Conservation (phyloP, 1,139 yeast species). For the Sugiyamaella neomexicana region DNA sequence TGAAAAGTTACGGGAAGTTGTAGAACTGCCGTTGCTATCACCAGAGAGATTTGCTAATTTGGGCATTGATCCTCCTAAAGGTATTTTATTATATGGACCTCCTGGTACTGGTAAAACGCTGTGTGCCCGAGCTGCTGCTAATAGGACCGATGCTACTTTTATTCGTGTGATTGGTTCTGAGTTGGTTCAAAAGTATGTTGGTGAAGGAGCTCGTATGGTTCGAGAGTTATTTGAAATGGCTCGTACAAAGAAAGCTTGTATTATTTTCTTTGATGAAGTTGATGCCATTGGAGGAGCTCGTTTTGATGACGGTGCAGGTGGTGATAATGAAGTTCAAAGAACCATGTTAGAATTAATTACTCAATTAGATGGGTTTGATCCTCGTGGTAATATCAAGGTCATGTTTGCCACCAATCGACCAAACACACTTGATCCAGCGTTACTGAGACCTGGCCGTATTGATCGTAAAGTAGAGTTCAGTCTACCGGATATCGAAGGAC, state of each 20-base stretch:
- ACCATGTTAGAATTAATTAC: conserved; percentile 98
- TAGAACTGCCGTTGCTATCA: conserved; percentile 87
- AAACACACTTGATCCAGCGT: conserved; percentile 95
- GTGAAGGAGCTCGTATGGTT: conserved; percentile 99
- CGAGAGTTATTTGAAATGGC: conserved; percentile 98
- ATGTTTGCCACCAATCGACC: conserved; percentile 99
- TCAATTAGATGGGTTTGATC: conserved; percentile 96
- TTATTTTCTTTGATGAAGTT: conserved; percentile 92
- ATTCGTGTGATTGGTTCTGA: conserved; percentile 98
- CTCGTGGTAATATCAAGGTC: conserved; percentile 96
- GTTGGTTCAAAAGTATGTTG: conserved; percentile 95
- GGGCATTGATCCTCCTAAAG: conserved; percentile 98
- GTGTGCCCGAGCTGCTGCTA: conserved; percentile 98
- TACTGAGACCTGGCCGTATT: conserved; percentile 96
- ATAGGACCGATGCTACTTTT: conserved; percentile 97
- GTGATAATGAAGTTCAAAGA: conserved; percentile 98
- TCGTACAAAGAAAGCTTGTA: conserved; percentile 94
- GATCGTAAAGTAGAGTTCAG: conserved; percentile 98
- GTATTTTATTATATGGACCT: conserved; percentile 92
- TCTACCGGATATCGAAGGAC: conserved; percentile 93
- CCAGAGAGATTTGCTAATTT: conserved; percentile 95
- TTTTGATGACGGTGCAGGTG: conserved; percentile 99
- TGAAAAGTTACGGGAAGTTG: conserved; percentile 95
- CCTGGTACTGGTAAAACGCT: conserved; percentile 98
- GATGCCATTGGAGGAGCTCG: conserved; percentile 99